These are phyloP conservation scores for Acacia pycnantha DNA, from an alignment of 331 rosid species.

Conservation along the genomic window DNA sequence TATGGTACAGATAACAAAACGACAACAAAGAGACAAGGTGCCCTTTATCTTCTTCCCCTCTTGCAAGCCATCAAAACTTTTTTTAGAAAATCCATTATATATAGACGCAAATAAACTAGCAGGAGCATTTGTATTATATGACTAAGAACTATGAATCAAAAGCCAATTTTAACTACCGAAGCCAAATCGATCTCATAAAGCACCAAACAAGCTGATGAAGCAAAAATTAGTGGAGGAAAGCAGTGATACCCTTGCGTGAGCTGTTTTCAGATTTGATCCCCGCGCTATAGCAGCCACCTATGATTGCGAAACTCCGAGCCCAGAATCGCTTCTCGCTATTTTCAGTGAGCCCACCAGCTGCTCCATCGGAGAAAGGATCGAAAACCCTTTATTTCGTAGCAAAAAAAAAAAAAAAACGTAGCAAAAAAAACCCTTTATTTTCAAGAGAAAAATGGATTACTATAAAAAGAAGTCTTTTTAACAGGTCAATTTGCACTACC, in stretches of 20 bases:
- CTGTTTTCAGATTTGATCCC: constrained; percentile 69
- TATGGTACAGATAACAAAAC: background rate
- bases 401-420: no score
- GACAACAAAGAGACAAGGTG: background rate
- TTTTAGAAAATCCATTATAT: background rate
- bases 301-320: constrained; percentile 15
- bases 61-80: background rate
- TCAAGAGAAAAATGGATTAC: no score
- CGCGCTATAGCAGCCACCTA: constrained; percentile 64
- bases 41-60: background rate
- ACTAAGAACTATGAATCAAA: background rate
- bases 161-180: background rate
- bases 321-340: no score
- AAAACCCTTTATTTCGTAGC: no score
- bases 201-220: background rate
- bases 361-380: no score
- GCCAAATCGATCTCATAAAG: background rate
- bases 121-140: background rate
- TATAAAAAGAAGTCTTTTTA: no score
- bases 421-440: no score
- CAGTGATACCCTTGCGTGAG: constrained; percentile 52
- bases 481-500: no score
- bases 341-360: no score
- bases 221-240: background rate
- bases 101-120: background rate